Percentiles rank a stretch among this genome's conserved stretches.
These are phyloP conservation scores for Nitzschia sp. DNA, from an alignment of 108 stramenopile species.

Conservation along the genomic window DNA sequence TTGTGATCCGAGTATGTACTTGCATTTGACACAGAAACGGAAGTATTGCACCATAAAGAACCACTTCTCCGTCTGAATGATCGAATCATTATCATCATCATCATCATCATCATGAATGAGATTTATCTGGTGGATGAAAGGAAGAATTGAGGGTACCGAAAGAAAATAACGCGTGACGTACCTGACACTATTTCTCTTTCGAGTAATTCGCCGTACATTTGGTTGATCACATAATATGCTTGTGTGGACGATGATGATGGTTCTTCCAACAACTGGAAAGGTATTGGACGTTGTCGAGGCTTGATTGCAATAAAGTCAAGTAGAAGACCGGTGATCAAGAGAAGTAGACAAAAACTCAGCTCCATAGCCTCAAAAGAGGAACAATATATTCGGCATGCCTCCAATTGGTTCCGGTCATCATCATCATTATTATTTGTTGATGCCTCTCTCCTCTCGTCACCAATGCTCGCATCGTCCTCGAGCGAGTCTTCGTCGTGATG, in stretches of 20 bases:
- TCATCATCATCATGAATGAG: too few relatives aligned
- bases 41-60: not conserved
- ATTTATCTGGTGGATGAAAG: too few relatives aligned
- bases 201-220: conserved; percentile 22
- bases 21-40: conserved; percentile 6
- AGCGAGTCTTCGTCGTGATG: not conserved
- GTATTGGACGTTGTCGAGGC: conserved; percentile 18
- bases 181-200: conserved; percentile 38
- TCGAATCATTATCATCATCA: not conserved
- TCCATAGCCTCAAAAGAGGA: conserved; percentile 4
- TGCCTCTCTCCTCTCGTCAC: not conserved
- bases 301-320: not conserved
- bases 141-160: not conserved
- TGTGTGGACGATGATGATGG: too few relatives aligned
- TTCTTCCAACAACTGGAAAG: not conserved
- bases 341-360: conserved; percentile 1
- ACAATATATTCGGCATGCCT: not conserved
- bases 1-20: too few relatives aligned
- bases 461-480: not conserved
- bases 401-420: not conserved
- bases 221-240: conserved; percentile 26
- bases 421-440: not conserved
- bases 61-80: not conserved
- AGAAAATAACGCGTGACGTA: not conserved
- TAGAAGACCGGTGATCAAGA: conserved; percentile 7